Base-by-base conservation (phyloP, 2,329 filamentous ascomycete species). In the Didymella lethalis region DNA sequence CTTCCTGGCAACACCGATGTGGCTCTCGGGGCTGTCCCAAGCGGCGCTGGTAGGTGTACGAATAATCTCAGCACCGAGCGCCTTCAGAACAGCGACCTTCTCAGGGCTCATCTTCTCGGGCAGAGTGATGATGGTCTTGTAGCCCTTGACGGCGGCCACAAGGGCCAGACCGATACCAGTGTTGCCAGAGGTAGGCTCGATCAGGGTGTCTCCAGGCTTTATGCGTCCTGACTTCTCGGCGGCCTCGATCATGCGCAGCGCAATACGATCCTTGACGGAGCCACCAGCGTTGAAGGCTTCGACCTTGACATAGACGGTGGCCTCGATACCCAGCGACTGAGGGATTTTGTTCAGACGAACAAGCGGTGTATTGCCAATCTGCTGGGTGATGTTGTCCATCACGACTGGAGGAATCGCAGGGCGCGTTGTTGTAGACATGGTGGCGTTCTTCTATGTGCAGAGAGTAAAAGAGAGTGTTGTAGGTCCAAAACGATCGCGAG, bases 21-120 rank as follows among this genome's bases (percentile, higher is more conserved):
- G 95, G 54, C 91, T 96, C 81, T 99, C 95, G 54, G 95, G 95
- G 38, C 88, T 89, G 79, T 99, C 95, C 83, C 88, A 98, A 41
- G 95, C 94, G 36, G 95, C 95, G 79, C 96, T 92, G 32, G 93
- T 99, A 25, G 95, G 95, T 4, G 95, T 99, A 54, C 95, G 90
- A 77, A 99, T 97, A 79, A 99, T 98, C 74, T 96, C 97, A 41
- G 95, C 95, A 64, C 94, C 94, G 51, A 99, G 86, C 29, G 95
- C 94, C 70, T 93, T 91, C 62, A 99, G 85, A 28, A 99, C 95
- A 2, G 94, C 90, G 38, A 99, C 95, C 80, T 99, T 99, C 80
- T 99, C 95, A 47, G 93, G 91, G 1, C 93, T 97, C 95, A 99
- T 99, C 84, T 99, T 99, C 82, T 99, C 95, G 50, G 95, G 95